Evolutionary conservation across 768 basidiomycete genomes (phyloP), one percentile per base, ranked within the genome.

Genomic region (Clavaria fumosa): DNA sequence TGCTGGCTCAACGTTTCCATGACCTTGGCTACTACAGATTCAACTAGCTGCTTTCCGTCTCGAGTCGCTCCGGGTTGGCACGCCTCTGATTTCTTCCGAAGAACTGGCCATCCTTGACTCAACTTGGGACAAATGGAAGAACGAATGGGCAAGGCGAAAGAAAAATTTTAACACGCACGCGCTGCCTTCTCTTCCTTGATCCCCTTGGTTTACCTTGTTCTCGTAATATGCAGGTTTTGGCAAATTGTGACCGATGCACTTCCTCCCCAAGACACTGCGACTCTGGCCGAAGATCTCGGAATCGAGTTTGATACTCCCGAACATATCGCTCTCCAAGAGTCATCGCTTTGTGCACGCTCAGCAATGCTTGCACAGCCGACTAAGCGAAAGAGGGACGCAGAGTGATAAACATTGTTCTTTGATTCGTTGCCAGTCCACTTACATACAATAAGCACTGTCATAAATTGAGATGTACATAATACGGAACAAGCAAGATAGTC

Each of bases 51-150:
- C 55, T 5, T 58, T 55, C 12, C 67, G 69, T 41, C 64, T 89
- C 5, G 54, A 62, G 35, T 78, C 83, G 23, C 64, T 88, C 31
- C 74, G 79, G 23, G 62, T 69, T 20, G 82, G 79, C 20, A 66
- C 70, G 4, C 68, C 71, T 4, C 64, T 77, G 18, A 67, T 89
- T 21, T 81, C 81, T 12, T 60, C 72, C 5, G 73, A 75, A 45
- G 84, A 89, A 35, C 63, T 83, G 12, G 69, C 66, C 11, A 59
- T 64, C 42, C 60, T 90, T 37, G 77, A 89, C 42, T 52, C 56
- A 1, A 81, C 89, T 22, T 90, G 86, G 80, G 57, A 48, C 4
- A 73, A 69, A 49, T 91, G 86, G 86, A 64, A 79, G 43, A 64
- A 67, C 3, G 79, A 89, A 59, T 93, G 89, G 89, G 54, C 71